These are phyloP conservation scores for Ogataea pignaliae DNA, from an alignment of 805 yeast genomes.

Conservation along the genomic window DNA sequence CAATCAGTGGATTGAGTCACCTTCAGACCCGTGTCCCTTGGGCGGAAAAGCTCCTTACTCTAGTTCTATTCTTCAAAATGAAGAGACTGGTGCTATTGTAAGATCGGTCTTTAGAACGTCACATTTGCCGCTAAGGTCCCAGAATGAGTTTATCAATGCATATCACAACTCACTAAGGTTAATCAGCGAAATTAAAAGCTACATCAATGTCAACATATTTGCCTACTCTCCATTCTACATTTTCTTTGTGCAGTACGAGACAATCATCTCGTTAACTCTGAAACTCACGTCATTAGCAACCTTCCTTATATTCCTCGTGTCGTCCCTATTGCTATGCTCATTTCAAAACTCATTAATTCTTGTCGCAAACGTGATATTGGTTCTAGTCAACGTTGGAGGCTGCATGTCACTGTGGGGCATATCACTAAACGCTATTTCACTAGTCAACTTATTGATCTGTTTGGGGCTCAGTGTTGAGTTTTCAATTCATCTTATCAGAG, in stretches of 20 bases:
- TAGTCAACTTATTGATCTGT: slow-evolving; percentile 89
- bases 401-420: slow-evolving; percentile 71
- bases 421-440: slow-evolving; percentile 79
- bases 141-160: slow-evolving; percentile 77
- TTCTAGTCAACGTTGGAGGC: slow-evolving; percentile 73
- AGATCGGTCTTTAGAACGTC: slow-evolving; percentile 75
- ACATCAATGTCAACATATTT: slow-evolving; percentile 50
- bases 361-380: slow-evolving; percentile 53
- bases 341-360: slow-evolving; percentile 53
- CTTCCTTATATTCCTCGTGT: slow-evolving; percentile 41
- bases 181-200: slow-evolving; percentile 47
- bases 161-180: slow-evolving; percentile 69
- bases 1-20: slow-evolving; percentile 74
- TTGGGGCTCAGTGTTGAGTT: slow-evolving; percentile 92
- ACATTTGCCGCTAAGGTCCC: slow-evolving; percentile 77
- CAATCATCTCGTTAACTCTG: slow-evolving; percentile 58
- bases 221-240: slow-evolving; percentile 93
- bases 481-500: slow-evolving; percentile 80
- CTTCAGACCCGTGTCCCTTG: slow-evolving; percentile 86
- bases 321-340: slow-evolving; percentile 65
- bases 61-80: slow-evolving; percentile 45
- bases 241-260: slow-evolving; percentile 82
- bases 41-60: slow-evolving; percentile 95
- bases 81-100: slow-evolving; percentile 34
- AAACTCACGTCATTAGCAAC: slow-evolving; percentile 50